Percentiles rank a stretch among this genome's conserved stretches.
phyloP scores from a whole-genome alignment of 768 basidiomycete species.

The Amanita muscaria region DNA sequence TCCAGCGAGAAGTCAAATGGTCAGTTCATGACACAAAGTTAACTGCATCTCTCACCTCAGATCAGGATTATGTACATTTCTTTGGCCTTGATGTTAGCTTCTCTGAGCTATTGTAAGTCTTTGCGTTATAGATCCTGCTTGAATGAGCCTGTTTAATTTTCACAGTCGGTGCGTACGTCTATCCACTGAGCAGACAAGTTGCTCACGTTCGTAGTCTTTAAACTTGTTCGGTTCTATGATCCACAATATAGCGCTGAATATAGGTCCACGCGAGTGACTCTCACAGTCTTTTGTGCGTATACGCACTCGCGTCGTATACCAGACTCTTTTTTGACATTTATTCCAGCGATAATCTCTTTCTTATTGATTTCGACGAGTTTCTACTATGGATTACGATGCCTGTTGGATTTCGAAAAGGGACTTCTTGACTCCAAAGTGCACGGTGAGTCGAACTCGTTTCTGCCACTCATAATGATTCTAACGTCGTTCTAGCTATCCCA shows the following conservation, averaged over 20 bases:
- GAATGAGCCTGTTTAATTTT: slow-evolving; percentile 4
- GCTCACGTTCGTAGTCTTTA: slow-evolving; percentile 48
- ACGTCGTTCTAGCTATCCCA: slow-evolving; percentile 35
- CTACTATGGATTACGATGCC: slow-evolving; percentile 68
- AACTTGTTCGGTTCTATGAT: slow-evolving; percentile 75
- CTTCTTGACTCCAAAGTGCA: slow-evolving; percentile 62
- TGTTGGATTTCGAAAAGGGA: slow-evolving; percentile 78
- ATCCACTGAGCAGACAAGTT: not conserved
- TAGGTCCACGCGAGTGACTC: slow-evolving; percentile 64
- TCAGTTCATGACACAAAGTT: slow-evolving; percentile 22
- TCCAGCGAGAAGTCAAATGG: slow-evolving; percentile 78
- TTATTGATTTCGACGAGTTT: slow-evolving; percentile 68
- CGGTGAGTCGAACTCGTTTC: slow-evolving; percentile 43
- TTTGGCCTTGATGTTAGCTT: slow-evolving; percentile 69
- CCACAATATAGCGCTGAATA: slow-evolving; percentile 49
- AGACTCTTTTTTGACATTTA: not conserved
- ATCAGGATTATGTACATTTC: slow-evolving; percentile 64
- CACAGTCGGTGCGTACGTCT: slow-evolving; percentile 30
- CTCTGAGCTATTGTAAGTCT: slow-evolving; percentile 70
- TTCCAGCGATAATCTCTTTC: slow-evolving; percentile 65
- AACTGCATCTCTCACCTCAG: not conserved
- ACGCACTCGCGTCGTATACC: slow-evolving; percentile 5
- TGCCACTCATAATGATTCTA: not conserved
- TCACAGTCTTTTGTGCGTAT: slow-evolving; percentile 69
- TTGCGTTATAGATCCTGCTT: slow-evolving; percentile 4